Conservation (phyloP, 805 yeast species). For the Blastobotrys robertii region DNA sequence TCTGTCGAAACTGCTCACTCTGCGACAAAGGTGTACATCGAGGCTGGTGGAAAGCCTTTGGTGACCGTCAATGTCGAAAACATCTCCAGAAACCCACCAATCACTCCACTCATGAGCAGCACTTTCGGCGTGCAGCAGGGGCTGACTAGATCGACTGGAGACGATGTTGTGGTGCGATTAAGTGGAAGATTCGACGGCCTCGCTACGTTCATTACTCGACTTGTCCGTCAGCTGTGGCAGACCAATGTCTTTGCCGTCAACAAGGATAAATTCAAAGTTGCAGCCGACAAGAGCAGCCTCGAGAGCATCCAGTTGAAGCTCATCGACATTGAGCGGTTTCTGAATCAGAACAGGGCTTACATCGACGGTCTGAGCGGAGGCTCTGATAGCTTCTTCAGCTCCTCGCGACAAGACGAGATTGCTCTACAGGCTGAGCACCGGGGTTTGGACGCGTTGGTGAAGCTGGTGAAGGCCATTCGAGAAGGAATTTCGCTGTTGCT, state of each 20-base stretch:
- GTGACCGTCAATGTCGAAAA: slow-evolving; percentile 21
- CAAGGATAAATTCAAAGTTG: slow-evolving; percentile 11
- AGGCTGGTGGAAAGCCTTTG: slow-evolving; percentile 29
- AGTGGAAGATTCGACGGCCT: slow-evolving; percentile 90
- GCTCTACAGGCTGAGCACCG: slow-evolving; percentile 75
- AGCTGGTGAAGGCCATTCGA: slow-evolving; percentile 65
- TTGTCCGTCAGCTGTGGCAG: slow-evolving; percentile 74
- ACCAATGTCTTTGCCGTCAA: slow-evolving; percentile 44
- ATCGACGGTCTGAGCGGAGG: slow-evolving; percentile 32
- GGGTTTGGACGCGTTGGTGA: slow-evolving; percentile 69
- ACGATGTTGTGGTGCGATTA: slow-evolving; percentile 45
- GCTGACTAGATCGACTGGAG: background rate
- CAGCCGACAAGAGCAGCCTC: slow-evolving; percentile 15
- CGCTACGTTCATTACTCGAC: slow-evolving; percentile 64
- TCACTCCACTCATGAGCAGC: slow-evolving; percentile 4
- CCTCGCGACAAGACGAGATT: slow-evolving; percentile 24
- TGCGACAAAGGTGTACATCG: slow-evolving; percentile 27
- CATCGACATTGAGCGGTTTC: slow-evolving; percentile 26
- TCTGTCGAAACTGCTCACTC: slow-evolving; percentile 20
- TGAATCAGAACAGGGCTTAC: slow-evolving; percentile 37
- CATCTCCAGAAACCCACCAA: too few species aligned
- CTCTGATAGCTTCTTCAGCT: slow-evolving; percentile 18
- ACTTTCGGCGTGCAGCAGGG: background rate
- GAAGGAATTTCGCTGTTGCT: slow-evolving; percentile 86
- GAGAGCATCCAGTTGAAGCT: slow-evolving; percentile 24